Percentiles rank a stretch among this genome's conserved stretches.
These are phyloP conservation scores for Taphrina betulina DNA, from an alignment of 1,139 yeast genomes.

Conservation along the genomic window DNA sequence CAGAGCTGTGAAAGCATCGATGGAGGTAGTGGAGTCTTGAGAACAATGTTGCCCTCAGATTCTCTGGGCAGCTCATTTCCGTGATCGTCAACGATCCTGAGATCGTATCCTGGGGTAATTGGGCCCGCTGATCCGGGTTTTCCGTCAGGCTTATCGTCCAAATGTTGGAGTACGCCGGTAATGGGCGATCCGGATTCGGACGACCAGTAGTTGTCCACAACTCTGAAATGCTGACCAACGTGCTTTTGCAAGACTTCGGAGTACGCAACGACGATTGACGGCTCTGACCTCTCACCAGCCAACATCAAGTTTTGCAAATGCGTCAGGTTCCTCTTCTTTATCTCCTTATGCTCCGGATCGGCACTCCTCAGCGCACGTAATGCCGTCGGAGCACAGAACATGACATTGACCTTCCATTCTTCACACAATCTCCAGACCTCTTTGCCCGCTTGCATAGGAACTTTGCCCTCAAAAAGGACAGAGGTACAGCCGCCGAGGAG, in stretches of 20 bases:
- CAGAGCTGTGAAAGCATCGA: slow-evolving; percentile 23
- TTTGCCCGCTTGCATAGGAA: slow-evolving; percentile 23
- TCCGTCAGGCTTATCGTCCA: slow-evolving; percentile 21
- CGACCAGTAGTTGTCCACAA: slow-evolving; percentile 30
- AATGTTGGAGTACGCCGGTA: slow-evolving; percentile 25
- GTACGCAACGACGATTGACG: slow-evolving; percentile 28
- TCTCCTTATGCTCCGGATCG: slow-evolving; percentile 17
- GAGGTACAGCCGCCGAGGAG: slow-evolving; percentile 21
- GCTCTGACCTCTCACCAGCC: slow-evolving; percentile 31
- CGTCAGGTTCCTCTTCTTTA: slow-evolving; percentile 12
- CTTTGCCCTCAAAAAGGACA: slow-evolving; percentile 26
- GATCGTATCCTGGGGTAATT: slow-evolving; percentile 32
- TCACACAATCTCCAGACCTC: slow-evolving; percentile 31
- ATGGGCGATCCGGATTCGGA: slow-evolving; percentile 27
- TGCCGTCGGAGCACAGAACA: slow-evolving; percentile 31
- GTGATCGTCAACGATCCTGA: slow-evolving; percentile 26
- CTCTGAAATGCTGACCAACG: slow-evolving; percentile 18
- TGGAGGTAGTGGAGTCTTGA: slow-evolving; percentile 26
- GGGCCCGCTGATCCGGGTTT: slow-evolving; percentile 34
- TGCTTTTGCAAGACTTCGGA: slow-evolving; percentile 5
- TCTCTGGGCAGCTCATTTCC: slow-evolving; percentile 15
- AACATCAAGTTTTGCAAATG: slow-evolving; percentile 13
- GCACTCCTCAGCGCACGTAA: slow-evolving; percentile 20
- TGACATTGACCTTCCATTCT: slow-evolving; percentile 25
- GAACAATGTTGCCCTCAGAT: slow-evolving; percentile 23